Percentiles rank a stretch among this genome's conserved stretches.
Evolutionary conservation across 306 rosid species (phyloP).

Genomic region (Pyrus pyrifolia): DNA sequence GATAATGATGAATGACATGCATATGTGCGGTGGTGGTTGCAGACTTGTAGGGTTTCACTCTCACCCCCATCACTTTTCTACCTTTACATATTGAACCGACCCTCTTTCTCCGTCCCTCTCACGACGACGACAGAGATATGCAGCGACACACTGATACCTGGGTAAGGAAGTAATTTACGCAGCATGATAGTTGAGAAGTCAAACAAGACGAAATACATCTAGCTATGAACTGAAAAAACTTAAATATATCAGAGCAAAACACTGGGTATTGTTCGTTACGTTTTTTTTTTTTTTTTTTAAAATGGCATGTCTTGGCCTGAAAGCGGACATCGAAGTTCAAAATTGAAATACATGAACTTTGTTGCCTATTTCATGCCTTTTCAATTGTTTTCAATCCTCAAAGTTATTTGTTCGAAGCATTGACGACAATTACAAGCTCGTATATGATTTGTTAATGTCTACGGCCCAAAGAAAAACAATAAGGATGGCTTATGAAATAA

Average conservation of each 20-base stretch:
- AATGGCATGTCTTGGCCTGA: too few species aligned
- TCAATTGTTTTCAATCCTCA: too few species aligned
- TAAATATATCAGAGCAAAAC: not conserved
- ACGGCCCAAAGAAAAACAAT: too few species aligned
- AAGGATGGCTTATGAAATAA: too few species aligned
- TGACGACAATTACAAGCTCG: too few species aligned
- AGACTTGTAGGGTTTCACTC: constrained; percentile 5
- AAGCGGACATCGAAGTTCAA: not conserved
- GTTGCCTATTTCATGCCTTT: not conserved
- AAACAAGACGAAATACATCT: too few species aligned
- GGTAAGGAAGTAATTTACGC: not conserved
- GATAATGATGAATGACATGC: constrained; percentile 12
- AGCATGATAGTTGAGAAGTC: too few species aligned
- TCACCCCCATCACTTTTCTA: constrained; percentile 23
- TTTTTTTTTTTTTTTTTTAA: too few species aligned
- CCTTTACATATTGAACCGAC: constrained; percentile 14
- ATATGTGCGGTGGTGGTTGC: constrained; percentile 37
- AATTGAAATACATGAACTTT: too few species aligned
- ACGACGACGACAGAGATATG: not conserved
- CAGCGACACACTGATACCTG: not conserved
- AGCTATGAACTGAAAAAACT: too few species aligned
- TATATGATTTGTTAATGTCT: too few species aligned
- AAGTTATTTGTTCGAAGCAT: too few species aligned
- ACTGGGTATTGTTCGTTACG: not conserved
- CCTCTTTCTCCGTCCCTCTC: constrained; percentile 2